A percentile compares a stretch with the other conserved stretches of the same genome.
These are phyloP conservation scores for Trichosporon sp. DNA, from an alignment of 1,284 basidiomycete species.

Conservation along the genomic window DNA sequence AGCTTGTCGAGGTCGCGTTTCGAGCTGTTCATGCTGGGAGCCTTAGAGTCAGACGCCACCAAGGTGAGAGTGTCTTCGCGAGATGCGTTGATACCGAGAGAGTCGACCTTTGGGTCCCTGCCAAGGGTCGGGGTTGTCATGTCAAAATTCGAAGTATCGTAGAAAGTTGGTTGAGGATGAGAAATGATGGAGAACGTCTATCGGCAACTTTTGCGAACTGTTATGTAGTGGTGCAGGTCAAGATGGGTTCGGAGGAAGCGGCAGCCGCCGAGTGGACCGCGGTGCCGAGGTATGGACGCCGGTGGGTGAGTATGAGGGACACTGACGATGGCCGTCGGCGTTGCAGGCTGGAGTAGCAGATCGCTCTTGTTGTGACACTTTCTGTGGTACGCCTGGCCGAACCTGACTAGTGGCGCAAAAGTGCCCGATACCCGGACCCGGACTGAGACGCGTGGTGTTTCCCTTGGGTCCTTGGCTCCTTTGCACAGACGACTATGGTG, in stretches of 20 bases:
- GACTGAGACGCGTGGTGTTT: background rate
- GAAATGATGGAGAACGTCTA: background rate
- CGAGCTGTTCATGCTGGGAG: conserved; percentile 11
- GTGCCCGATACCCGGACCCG: conserved; percentile 2
- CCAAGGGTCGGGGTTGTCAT: conserved; percentile 10
- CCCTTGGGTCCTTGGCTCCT: background rate
- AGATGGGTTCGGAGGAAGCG: background rate
- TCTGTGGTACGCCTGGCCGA: background rate
- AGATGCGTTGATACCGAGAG: background rate
- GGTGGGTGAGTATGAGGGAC: background rate
- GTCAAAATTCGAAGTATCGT: background rate
- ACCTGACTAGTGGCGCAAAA: background rate
- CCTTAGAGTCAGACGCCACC: conserved; percentile 14
- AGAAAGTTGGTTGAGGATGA: background rate
- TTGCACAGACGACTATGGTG: background rate
- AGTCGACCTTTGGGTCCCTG: conserved; percentile 2
- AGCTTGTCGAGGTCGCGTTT: conserved; percentile 4
- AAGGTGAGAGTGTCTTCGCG: conserved; percentile 3
- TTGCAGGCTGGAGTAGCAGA: background rate
- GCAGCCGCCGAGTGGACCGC: background rate
- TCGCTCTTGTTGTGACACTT: background rate
- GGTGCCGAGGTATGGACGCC: background rate
- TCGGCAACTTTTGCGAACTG: background rate
- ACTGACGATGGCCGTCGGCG: conserved; percentile 16
- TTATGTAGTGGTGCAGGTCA: background rate